Evolutionary conservation across 164 flowering plant genomes (phyloP).

Genomic region (Nymphaea thermarum): DNA sequence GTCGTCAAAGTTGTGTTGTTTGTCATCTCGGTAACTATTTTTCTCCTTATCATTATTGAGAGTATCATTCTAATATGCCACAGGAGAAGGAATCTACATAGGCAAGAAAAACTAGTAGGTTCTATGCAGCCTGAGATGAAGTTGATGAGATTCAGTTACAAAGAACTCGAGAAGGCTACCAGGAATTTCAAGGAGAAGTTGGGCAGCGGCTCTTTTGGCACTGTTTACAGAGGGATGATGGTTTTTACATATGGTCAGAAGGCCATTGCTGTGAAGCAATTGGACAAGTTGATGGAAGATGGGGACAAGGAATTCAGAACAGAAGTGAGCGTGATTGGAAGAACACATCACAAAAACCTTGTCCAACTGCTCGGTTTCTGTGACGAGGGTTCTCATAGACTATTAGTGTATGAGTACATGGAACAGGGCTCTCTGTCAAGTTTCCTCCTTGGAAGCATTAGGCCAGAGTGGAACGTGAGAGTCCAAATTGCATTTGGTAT

Average conservation of each 20-base stretch:
- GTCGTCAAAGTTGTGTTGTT: neutral
- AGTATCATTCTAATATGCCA: neutral
- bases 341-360: constrained; percentile 5
- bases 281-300: constrained; percentile 6
- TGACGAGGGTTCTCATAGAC: neutral
- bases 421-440: constrained; percentile 3
- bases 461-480: constrained; percentile 17
- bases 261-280: constrained; percentile 10
- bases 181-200: constrained; percentile 1
- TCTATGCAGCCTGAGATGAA: neutral
- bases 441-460: constrained; percentile 9
- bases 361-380: constrained; percentile 4
- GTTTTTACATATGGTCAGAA: neutral
- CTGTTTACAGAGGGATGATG: constrained; percentile 8
- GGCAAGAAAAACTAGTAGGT: neutral
- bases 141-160: constrained; percentile 2
- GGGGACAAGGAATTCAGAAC: constrained; percentile 6
- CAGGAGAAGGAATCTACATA: neutral
- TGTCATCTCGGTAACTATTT: too few relatives aligned
- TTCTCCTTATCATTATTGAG: neutral
- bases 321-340: constrained; percentile 4
- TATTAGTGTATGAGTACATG: constrained; percentile 6
- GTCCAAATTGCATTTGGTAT: constrained; percentile 13
- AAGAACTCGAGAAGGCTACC: constrained; percentile 3
- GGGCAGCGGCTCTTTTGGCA: constrained; percentile 4